phyloP scores from a whole-genome alignment of 2,329 filamentous ascomycete genomes.

The Colletotrichum incanum region DNA sequence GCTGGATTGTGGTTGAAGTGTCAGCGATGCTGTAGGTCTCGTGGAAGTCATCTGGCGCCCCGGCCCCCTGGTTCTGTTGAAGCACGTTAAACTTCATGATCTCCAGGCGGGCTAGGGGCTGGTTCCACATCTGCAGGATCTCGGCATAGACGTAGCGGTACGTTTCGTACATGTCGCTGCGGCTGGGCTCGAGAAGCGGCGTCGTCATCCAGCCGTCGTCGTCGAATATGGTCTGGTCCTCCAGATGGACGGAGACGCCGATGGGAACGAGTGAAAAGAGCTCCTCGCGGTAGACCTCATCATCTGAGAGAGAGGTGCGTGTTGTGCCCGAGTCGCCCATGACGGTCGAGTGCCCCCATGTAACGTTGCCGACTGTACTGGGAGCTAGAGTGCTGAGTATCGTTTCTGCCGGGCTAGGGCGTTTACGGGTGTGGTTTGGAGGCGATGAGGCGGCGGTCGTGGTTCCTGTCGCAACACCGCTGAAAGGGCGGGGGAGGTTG shows the following conservation, averaged over 20 bases:
- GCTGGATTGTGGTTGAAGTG: conserved; percentile 44
- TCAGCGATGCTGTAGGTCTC: conserved; percentile 58
- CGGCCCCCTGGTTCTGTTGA: conserved; percentile 59
- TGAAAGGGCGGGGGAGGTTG: conserved; percentile 67
- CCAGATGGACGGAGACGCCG: conserved; percentile 67
- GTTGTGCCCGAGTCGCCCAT: conserved; percentile 63
- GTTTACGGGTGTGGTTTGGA: conserved; percentile 64
- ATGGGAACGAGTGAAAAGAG: conserved; percentile 64
- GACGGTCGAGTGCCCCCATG: conserved; percentile 65
- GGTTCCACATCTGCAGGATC: conserved; percentile 77
- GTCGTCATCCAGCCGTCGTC: conserved; percentile 77
- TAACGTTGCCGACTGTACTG: conserved; percentile 60
- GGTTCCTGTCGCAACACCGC: conserved; percentile 50
- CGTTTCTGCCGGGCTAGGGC: conserved; percentile 74
- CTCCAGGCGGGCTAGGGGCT: conserved; percentile 75
- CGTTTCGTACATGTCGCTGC: conserved; percentile 66
- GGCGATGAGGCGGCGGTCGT: conserved; percentile 59
- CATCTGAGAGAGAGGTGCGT: conserved; percentile 69
- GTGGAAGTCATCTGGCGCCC: conserved; percentile 52
- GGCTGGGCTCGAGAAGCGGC: conserved; percentile 69
- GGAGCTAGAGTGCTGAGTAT: conserved; percentile 70
- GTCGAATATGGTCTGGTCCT: conserved; percentile 77
- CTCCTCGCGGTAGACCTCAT: conserved; percentile 65
- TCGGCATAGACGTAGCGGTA: conserved; percentile 79
- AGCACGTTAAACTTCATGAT: conserved; percentile 80